Conservation (phyloP, 768 basidiomycete species). For the Scleroderma citrinum region DNA sequence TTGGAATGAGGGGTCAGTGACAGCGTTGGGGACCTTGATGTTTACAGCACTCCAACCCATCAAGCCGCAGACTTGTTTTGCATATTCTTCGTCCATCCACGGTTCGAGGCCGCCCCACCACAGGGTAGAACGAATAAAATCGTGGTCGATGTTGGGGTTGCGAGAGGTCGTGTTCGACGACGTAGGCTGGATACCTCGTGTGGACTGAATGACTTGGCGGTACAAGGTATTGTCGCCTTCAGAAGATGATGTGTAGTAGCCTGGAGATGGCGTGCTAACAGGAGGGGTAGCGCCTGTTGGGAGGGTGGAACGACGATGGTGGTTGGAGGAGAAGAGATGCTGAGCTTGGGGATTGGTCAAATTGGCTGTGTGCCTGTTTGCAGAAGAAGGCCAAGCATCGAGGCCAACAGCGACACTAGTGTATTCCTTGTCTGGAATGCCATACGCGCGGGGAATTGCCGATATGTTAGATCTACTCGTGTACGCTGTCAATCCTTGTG, state of each 20-base stretch:
- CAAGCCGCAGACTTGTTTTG: conserved; percentile 76
- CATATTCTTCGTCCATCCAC: conserved; percentile 98
- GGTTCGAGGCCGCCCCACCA: conserved; percentile 88
- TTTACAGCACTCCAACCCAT: conserved; percentile 82
- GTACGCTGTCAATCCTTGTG: conserved; percentile 11
- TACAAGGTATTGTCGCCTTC: conserved; percentile 16
- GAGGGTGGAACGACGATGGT: conserved; percentile 38
- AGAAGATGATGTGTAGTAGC: conserved; percentile 12
- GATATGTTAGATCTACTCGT: conserved; percentile 17
- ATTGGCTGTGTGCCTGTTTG: conserved; percentile 30
- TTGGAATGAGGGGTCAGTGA: conserved; percentile 52
- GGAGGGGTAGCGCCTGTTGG: conserved; percentile 19
- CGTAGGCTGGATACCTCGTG: conserved; percentile 13
- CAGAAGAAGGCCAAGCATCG: conserved; percentile 27
- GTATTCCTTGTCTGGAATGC: conserved; percentile 33
- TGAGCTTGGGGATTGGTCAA: conserved; percentile 19
- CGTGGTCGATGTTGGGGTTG: conserved; percentile 20
- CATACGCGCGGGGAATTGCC: conserved; percentile 29
- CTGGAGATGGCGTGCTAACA: conserved; percentile 10
- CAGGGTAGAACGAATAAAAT: conserved; percentile 52
- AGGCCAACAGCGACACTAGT: conserved; percentile 13
- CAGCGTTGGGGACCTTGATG: conserved; percentile 65
- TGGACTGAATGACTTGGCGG: conserved; percentile 13
- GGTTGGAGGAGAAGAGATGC: conserved; percentile 38
- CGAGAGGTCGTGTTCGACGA: conserved; percentile 12